phyloP scores from a whole-genome alignment of 2,329 filamentous ascomycete genomes.

The Penicillium hordei region DNA sequence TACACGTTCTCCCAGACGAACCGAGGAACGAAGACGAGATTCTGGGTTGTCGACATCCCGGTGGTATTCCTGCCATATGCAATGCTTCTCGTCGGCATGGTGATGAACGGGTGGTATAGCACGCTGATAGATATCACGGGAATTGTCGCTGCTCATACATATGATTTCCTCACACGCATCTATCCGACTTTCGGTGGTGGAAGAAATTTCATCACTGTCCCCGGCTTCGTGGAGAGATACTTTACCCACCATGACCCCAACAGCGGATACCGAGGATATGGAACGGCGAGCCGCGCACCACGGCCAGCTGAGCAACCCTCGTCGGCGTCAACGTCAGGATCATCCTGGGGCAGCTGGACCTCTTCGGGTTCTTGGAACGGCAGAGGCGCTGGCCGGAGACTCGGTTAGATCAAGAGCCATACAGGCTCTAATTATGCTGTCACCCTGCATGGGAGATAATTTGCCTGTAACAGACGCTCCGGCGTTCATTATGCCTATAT shows the following conservation, averaged over 20 bases:
- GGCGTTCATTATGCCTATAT: background rate
- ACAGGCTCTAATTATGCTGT: background rate
- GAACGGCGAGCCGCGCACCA: conserved; percentile 57
- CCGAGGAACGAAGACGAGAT: conserved; percentile 70
- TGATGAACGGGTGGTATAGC: conserved; percentile 60
- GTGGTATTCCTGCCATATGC: conserved; percentile 78
- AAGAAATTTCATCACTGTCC: conserved; percentile 71
- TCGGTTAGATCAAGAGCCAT: conserved; percentile 23
- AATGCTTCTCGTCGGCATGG: conserved; percentile 71
- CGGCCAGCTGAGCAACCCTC: conserved; percentile 15
- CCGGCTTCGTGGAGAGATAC: conserved; percentile 66
- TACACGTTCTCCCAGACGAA: conserved; percentile 89
- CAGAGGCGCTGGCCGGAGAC: conserved; percentile 43
- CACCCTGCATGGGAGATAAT: background rate
- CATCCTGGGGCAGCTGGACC: conserved; percentile 28
- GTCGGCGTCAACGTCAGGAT: conserved; percentile 9
- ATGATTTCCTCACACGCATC: conserved; percentile 83
- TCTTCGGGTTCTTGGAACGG: conserved; percentile 39
- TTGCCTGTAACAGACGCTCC: background rate
- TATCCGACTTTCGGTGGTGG: conserved; percentile 90
- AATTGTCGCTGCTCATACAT: conserved; percentile 83
- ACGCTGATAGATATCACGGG: conserved; percentile 70
- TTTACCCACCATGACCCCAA: conserved; percentile 54
- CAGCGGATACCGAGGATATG: conserved; percentile 56
- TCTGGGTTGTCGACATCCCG: conserved; percentile 81